Percentiles rank a stretch among this genome's conserved stretches.
Conservation (phyloP, 2,329 filamentous ascomycete species). For the Cyphellophora europaea region DNA sequence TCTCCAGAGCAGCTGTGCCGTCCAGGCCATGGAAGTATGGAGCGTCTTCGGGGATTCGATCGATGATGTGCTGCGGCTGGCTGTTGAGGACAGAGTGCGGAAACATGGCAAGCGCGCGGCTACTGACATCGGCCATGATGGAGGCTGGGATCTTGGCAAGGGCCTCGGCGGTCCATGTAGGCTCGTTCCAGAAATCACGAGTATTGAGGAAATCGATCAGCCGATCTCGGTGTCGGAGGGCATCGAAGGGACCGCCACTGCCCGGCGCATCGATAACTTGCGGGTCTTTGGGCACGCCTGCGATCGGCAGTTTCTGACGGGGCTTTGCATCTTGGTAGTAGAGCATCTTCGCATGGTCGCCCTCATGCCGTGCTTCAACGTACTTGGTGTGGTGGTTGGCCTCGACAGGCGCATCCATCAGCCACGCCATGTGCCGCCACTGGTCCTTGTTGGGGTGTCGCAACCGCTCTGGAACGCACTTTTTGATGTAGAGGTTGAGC, state of each 20-base stretch:
- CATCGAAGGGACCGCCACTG: conserved; percentile 7
- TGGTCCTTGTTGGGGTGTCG: too few relatives aligned
- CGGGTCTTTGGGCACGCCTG: conserved; percentile 1
- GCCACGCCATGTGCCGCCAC: neutral
- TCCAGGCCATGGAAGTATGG: conserved; percentile 4
- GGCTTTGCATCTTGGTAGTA: conserved; percentile 3
- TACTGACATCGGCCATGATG: conserved; percentile 3
- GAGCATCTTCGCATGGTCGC: conserved; percentile 1
- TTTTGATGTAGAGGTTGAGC: neutral
- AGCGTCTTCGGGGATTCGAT: conserved; percentile 2
- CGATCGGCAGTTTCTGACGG: neutral
- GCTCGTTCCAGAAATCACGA: conserved; percentile 1
- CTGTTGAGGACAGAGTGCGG: conserved; percentile 4
- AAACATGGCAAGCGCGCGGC: conserved; percentile 4
- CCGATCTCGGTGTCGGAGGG: conserved; percentile 7
- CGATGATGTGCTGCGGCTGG: too few relatives aligned
- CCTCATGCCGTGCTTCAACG: neutral
- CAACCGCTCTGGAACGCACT: too few relatives aligned
- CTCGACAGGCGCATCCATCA: neutral
- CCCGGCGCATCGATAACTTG: conserved; percentile 9
- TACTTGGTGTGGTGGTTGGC: conserved; percentile 3
- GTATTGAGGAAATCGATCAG: conserved; percentile 9
- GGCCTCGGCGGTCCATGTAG: conserved; percentile 4
- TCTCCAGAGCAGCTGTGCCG: too few relatives aligned
- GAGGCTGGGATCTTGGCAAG: conserved; percentile 5